Evolutionary conservation across 2,329 filamentous ascomycete genomes (phyloP).

Genomic region (Trichophyton verrucosum): DNA sequence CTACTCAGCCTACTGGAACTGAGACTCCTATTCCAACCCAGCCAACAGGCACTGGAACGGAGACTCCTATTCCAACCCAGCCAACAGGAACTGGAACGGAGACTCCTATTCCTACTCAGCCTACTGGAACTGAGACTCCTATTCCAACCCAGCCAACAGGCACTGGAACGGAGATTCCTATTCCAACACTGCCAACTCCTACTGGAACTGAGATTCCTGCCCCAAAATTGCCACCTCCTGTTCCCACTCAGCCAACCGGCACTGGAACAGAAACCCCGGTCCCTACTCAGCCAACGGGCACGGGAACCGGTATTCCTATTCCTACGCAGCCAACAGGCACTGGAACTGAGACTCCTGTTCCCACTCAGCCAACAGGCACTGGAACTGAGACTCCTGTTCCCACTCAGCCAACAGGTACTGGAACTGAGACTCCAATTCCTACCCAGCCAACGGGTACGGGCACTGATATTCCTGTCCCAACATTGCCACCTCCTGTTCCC

Average conservation of each 20-base stretch:
- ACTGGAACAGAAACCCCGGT: background rate
- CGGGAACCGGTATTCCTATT: background rate
- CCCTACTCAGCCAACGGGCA: background rate
- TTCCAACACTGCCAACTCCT: no score
- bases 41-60: background rate
- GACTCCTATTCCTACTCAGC: background rate
- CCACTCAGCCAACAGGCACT: constrained; percentile 3
- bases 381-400: background rate
- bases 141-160: background rate
- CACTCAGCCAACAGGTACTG: background rate
- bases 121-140: background rate
- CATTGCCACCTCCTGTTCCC: background rate
- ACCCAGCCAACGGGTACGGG: no score
- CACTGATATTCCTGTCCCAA: no score
- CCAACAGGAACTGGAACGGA: background rate
- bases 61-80: background rate
- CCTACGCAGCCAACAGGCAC: background rate
- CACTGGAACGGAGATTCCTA: no score
- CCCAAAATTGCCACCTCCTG: no score
- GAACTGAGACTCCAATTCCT: no score
- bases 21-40: background rate
- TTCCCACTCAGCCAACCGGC: background rate
- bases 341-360: background rate
- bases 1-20: background rate
- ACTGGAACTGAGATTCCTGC: no score